Percentiles rank a stretch among this genome's conserved stretches.
phyloP scores from a whole-genome alignment of 2,329 filamentous ascomycete genomes.

The Hypoxylon sp. region DNA sequence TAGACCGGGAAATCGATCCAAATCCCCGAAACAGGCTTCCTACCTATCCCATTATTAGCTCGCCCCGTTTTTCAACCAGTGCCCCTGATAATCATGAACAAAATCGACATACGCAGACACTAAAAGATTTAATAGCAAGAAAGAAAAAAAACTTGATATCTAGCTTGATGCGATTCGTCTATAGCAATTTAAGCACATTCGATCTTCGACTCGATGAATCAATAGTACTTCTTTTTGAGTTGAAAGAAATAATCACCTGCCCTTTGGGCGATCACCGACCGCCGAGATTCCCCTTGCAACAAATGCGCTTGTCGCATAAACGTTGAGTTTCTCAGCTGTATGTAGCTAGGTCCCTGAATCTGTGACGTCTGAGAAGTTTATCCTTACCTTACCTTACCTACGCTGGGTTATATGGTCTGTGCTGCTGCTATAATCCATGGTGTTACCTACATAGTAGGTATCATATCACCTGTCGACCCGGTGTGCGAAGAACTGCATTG shows the following conservation, averaged over 20 bases:
- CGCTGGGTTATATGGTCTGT: no score
- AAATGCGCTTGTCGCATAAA: constrained; percentile 19
- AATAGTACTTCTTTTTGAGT: not conserved
- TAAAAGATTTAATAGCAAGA: not conserved
- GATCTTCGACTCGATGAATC: not conserved
- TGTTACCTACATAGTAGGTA: not conserved
- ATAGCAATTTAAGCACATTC: not conserved
- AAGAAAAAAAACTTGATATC: no score
- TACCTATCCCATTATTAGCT: constrained; percentile 2
- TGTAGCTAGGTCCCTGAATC: constrained; percentile 6
- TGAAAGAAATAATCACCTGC: not conserved
- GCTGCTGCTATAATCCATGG: no score
- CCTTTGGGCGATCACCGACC: not conserved
- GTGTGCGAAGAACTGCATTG: not conserved
- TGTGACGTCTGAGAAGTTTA: constrained; percentile 26
- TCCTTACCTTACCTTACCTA: no score
- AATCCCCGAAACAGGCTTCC: constrained; percentile 22
- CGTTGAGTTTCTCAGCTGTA: not conserved
- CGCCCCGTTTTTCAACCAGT: constrained; percentile 16
- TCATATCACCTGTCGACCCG: not conserved
- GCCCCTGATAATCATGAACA: constrained; percentile 15
- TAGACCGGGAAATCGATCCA: constrained; percentile 18
- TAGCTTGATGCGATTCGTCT: no score
- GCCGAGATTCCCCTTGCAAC: not conserved
- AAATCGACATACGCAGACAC: constrained; percentile 14